A percentile compares a stretch with the other conserved stretches of the same genome.
These are phyloP conservation scores for Dothistroma septosporum DNA, from an alignment of 2,329 filamentous ascomycete genomes.

Conservation along the genomic window DNA sequence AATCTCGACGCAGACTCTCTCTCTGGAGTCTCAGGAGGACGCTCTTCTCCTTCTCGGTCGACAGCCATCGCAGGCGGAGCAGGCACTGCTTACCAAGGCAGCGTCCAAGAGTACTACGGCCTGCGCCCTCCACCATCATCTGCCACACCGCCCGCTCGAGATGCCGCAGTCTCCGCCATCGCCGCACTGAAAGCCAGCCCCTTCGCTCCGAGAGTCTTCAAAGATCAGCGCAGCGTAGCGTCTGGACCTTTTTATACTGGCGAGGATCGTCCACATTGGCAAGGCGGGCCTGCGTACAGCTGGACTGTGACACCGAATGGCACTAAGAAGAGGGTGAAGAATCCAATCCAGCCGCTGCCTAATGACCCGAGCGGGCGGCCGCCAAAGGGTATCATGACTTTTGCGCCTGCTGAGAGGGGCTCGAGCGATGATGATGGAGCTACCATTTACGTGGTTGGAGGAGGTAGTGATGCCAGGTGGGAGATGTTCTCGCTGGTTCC, in stretches of 20 bases:
- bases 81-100: slow-evolving; percentile 26
- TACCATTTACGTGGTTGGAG: slow-evolving; percentile 32
- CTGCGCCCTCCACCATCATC: slow-evolving; percentile 30
- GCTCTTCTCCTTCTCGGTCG: slow-evolving; percentile 24
- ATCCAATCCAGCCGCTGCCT: slow-evolving; percentile 45
- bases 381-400: slow-evolving; percentile 79
- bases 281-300: slow-evolving; percentile 28
- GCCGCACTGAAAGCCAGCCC: slow-evolving; percentile 32
- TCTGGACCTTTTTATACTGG: slow-evolving; percentile 78
- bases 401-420: slow-evolving; percentile 44
- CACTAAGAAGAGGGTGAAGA: slow-evolving; percentile 28
- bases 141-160: slow-evolving; percentile 23
- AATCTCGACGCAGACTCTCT: slow-evolving; percentile 21
- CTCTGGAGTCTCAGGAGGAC: slow-evolving; percentile 25
- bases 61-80: slow-evolving; percentile 15
- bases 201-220: slow-evolving; percentile 73
- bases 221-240: slow-evolving; percentile 82
- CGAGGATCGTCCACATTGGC: slow-evolving; percentile 57
- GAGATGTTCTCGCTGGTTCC: slow-evolving; percentile 34
- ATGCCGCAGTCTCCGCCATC: slow-evolving; percentile 22
- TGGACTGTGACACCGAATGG: slow-evolving; percentile 38
- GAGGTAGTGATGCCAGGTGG: slow-evolving; percentile 35
- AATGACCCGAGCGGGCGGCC: slow-evolving; percentile 56
- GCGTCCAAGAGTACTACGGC: slow-evolving; percentile 35
- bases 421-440: slow-evolving; percentile 26